Percentiles rank a stretch among this genome's conserved stretches.
Conservation (phyloP, 1,284 basidiomycete species). For the Schizophyllum commune region DNA sequence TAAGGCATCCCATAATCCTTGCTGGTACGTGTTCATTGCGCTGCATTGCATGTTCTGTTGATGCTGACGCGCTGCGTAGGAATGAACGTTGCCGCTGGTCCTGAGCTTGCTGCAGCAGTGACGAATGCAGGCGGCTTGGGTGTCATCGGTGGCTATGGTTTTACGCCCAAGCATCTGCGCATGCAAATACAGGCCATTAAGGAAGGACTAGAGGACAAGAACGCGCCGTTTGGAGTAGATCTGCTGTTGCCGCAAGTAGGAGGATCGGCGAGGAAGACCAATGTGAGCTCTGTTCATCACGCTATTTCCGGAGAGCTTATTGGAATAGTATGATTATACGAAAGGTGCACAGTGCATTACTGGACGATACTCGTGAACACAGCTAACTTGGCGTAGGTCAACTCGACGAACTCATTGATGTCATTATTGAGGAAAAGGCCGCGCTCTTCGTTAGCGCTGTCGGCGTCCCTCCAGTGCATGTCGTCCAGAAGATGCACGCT, state of each 20-base stretch:
- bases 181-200: constrained; percentile 75
- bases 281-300: constrained; percentile 37
- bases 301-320: neutral
- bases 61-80: constrained; percentile 26
- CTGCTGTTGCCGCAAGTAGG: constrained; percentile 82
- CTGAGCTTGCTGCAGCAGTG: constrained; percentile 81
- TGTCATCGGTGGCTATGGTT: constrained; percentile 82
- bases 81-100: constrained; percentile 87
- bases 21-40: constrained; percentile 40
- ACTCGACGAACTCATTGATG: constrained; percentile 72
- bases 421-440: constrained; percentile 84
- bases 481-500: constrained; percentile 74
- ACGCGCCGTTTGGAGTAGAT: constrained; percentile 83
- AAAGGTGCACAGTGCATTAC: constrained; percentile 37
- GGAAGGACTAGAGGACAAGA: constrained; percentile 57
- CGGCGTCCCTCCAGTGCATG: constrained; percentile 74
- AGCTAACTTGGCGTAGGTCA: constrained; percentile 19
- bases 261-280: constrained; percentile 78
- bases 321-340: constrained; percentile 51
- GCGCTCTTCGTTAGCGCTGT: constrained; percentile 84
- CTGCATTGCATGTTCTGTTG: neutral
- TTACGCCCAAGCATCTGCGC: constrained; percentile 69
- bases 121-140: constrained; percentile 85
- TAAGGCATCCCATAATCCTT: constrained; percentile 83
- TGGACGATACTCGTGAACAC: too few species aligned